Evolutionary conservation across 2,329 filamentous ascomycete genomes (phyloP).

Genomic region (Ophiocordyceps australis): DNA sequence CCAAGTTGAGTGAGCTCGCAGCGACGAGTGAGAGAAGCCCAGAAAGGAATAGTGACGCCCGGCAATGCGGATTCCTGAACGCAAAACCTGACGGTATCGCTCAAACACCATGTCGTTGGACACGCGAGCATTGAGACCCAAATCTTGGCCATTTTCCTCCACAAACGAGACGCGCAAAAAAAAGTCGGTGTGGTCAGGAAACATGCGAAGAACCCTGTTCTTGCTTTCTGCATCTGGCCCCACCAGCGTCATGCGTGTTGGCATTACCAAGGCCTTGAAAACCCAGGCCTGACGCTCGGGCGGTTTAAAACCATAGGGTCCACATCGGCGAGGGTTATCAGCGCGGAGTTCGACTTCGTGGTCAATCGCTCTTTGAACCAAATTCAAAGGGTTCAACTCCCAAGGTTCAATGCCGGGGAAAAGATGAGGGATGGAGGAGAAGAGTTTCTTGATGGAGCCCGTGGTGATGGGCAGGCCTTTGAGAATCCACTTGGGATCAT

Average conservation of each 20-base stretch:
- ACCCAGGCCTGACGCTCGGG: conserved; percentile 26
- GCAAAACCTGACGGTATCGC: conserved; percentile 43
- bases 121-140: conserved; percentile 36
- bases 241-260: conserved; percentile 33
- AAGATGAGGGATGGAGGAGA: conserved; percentile 32
- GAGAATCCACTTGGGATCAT: too few species aligned
- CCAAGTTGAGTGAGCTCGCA: conserved; percentile 56
- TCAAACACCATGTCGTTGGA: conserved; percentile 28
- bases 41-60: conserved; percentile 48
- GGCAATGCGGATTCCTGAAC: conserved; percentile 41
- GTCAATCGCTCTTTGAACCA: conserved; percentile 20
- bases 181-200: conserved; percentile 34
- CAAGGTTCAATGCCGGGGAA: conserved; percentile 27
- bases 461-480: conserved; percentile 26
- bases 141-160: conserved; percentile 51
- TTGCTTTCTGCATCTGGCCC: conserved; percentile 49
- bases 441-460: conserved; percentile 33
- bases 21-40: conserved; percentile 64
- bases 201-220: conserved; percentile 55
- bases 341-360: conserved; percentile 19
- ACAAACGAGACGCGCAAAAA: conserved; percentile 57
- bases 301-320: conserved; percentile 9
- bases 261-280: conserved; percentile 39
- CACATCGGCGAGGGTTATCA: conserved; percentile 7
- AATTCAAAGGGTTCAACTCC: conserved; percentile 16